Evolutionary conservation across 345 rosid species (phyloP), one percentile per base, ranked within the genome.

Genomic region (sweet orange (Citrus sinensis)): DNA sequence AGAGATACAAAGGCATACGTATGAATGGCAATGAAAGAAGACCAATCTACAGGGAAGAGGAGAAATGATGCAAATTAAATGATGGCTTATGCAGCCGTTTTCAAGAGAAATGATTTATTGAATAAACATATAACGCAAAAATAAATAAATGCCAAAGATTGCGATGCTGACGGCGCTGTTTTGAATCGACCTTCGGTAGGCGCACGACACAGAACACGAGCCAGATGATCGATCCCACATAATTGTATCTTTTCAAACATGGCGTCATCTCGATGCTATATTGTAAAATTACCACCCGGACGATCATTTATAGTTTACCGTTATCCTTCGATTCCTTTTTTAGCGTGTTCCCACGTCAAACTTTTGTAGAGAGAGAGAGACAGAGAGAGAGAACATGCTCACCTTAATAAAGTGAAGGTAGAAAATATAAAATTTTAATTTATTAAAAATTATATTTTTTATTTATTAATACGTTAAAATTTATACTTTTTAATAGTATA

Each of bases 1-100:
- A 54, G 63, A 67, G 63, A 67, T 5, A n/a, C 19, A 25, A 40
- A 29, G 14, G 35, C 9, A 10, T 46, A 13, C 24, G 73, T 25
- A 60, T 55, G 79, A 14, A 76, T 1, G 14, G 70, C 62, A 11
- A 46, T 4, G 59, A 22, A 55, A 39, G 14, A 3, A 76, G 30
- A 27, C 62, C 73, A 32, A 85, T 87, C 77, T 85, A 83, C 81
- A 81, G 84, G 0, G 58, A 78, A 71, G 7, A 19, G 61, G n/a
- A 22, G 20, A 7, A 51, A 62, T 22, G 67, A 54, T 34, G 51
- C 51, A 46, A 46, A 46, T 22, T 83, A 79, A 85, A 90, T 90
- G 89, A 88, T 88, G 86, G 88, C 85, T 24, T 56, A 56, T 79
- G 91, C 90, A 86, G 93, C 93, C 90, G 83, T 80, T 84, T 84